Percentiles rank a stretch among this genome's conserved stretches.
phyloP scores from a whole-genome alignment of 1,139 yeast species.

The Saccharomyces uvarum region DNA sequence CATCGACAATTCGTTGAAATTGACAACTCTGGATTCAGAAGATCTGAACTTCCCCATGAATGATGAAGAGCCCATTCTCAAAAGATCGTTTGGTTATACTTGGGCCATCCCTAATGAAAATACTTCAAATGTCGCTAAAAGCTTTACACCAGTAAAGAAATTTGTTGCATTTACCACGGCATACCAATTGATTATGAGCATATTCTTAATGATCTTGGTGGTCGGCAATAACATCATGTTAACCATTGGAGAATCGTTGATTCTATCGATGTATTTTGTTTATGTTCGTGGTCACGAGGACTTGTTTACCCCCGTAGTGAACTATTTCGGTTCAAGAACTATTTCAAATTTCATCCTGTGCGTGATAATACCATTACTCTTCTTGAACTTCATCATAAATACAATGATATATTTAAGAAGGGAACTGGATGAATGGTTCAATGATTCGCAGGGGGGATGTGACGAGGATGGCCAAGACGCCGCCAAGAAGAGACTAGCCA shows the following conservation, averaged over 20 bases:
- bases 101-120: slow-evolving; percentile 2
- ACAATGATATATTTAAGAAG: slow-evolving; percentile 11
- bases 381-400: slow-evolving; percentile 18
- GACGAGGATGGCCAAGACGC: background rate
- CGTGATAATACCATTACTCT: slow-evolving; percentile 22
- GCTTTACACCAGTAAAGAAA: background rate
- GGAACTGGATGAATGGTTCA: slow-evolving; percentile 4
- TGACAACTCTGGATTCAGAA: slow-evolving; percentile 5
- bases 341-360: slow-evolving; percentile 18
- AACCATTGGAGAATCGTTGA: slow-evolving; percentile 26
- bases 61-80: slow-evolving; percentile 3
- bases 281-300: slow-evolving; percentile 28
- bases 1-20: slow-evolving; percentile 7
- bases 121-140: background rate
- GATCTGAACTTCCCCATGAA: background rate
- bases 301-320: slow-evolving; percentile 25
- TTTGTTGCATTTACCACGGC: background rate
- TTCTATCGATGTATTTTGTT: slow-evolving; percentile 31
- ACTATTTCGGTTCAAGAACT: slow-evolving; percentile 27
- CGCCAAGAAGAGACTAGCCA: background rate
- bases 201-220: slow-evolving; percentile 8
- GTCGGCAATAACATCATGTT: slow-evolving; percentile 19
- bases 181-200: background rate
- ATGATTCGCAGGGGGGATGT: background rate
- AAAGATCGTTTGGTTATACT: slow-evolving; percentile 2